Evolutionary conservation across 768 basidiomycete species (phyloP).

Genomic region (Naematelia aurantialba): DNA sequence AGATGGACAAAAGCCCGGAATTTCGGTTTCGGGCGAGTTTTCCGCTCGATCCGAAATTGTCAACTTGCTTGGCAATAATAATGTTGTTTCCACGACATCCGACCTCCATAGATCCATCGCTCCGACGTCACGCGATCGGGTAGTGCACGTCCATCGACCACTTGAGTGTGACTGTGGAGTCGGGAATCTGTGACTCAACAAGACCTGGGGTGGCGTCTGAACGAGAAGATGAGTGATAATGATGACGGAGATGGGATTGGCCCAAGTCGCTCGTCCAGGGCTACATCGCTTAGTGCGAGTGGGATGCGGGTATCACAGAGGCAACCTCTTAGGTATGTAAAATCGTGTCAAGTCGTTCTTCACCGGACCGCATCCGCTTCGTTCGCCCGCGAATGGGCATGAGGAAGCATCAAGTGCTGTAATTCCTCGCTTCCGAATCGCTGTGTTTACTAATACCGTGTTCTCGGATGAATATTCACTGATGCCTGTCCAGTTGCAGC

Average conservation of each 20-base stretch:
- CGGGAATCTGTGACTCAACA: no score
- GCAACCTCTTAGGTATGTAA: background rate
- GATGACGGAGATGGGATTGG: background rate
- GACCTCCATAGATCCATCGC: no score
- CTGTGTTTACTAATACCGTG: background rate
- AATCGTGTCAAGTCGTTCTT: no score
- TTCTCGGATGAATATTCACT: background rate
- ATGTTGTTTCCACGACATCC: background rate
- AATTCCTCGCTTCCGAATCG: no score
- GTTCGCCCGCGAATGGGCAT: no score
- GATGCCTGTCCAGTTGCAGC: background rate
- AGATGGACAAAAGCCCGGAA: no score
- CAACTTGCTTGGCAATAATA: background rate
- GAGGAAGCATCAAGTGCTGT: no score
- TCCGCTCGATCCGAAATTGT: background rate
- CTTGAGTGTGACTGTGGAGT: no score
- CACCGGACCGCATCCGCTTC: no score
- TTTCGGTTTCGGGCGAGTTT: slow-evolving; percentile 5
- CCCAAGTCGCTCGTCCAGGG: background rate
- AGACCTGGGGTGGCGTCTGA: no score
- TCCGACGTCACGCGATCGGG: no score
- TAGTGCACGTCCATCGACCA: no score
- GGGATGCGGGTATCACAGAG: slow-evolving; percentile 1
- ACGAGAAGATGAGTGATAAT: background rate
- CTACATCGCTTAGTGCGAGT: background rate